phyloP scores from a whole-genome alignment of 2,329 filamentous ascomycete genomes.

The Spiromastix sp. region DNA sequence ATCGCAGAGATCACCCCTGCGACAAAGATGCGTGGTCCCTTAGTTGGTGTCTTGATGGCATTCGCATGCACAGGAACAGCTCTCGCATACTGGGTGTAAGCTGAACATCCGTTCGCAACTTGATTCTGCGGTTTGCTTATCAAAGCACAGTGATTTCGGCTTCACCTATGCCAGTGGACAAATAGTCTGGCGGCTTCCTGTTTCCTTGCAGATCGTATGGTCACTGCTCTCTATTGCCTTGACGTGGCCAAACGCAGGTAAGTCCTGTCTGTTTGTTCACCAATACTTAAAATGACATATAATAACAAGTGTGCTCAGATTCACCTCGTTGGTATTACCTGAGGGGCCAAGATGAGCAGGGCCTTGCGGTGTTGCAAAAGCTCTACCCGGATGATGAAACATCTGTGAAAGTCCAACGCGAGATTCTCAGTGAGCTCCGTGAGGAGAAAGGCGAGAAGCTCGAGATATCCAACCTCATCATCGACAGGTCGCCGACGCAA shows the following conservation, averaged over 20 bases:
- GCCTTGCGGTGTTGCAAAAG: conserved; percentile 15
- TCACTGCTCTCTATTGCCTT: conserved; percentile 16
- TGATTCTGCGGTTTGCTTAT: too few species aligned
- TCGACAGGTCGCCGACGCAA: conserved; percentile 14
- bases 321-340: conserved; percentile 22
- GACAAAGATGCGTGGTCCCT: conserved; percentile 18
- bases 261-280: too few species aligned
- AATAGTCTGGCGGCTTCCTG: conserved; percentile 23
- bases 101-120: too few species aligned
- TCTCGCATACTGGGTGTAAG: conserved; percentile 24
- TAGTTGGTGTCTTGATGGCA: conserved; percentile 21
- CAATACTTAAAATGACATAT: not conserved
- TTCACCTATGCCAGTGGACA: conserved; percentile 19
- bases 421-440: conserved; percentile 15
- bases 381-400: conserved; percentile 13
- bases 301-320: conserved; percentile 8
- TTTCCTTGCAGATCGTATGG: conserved; percentile 21
- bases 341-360: conserved; percentile 15
- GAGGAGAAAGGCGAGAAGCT: conserved; percentile 10
- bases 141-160: conserved; percentile 22
- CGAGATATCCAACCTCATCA: conserved; percentile 4
- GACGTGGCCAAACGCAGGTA: conserved; percentile 16
- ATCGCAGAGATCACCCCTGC: conserved; percentile 21
- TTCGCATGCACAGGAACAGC: conserved; percentile 18
- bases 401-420: conserved; percentile 12